Evolutionary conservation across 2,329 filamentous ascomycete species (phyloP).

Genomic region (Sporothrix dimorphospora): DNA sequence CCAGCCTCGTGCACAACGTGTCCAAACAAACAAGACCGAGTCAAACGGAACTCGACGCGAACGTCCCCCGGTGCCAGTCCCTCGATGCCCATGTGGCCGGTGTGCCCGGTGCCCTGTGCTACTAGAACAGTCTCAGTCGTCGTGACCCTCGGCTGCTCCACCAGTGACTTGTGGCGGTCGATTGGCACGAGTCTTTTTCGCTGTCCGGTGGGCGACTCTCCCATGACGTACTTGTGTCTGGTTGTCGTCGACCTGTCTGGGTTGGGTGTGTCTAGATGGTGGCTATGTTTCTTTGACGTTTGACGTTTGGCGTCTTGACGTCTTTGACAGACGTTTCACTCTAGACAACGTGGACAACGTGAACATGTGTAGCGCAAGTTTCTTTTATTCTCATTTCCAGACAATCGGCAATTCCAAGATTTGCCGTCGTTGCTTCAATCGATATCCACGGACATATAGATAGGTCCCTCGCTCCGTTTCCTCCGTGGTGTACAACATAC

Average conservation of each 20-base stretch:
- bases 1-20: not conserved
- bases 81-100: not conserved
- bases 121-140: not conserved
- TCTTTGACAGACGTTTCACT: not conserved
- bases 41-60: conserved; percentile 11
- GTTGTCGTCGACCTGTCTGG: not conserved
- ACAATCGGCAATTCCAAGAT: not conserved
- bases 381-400: not conserved
- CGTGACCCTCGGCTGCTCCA: not conserved
- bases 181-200: not conserved
- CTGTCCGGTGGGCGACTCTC: not conserved
- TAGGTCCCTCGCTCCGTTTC: not conserved
- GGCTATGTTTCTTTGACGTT: not conserved
- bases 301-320: not conserved
- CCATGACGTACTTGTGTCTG: not conserved
- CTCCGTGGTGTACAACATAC: not conserved
- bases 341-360: not conserved
- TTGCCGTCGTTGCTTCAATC: not conserved
- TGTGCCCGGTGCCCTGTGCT: not conserved
- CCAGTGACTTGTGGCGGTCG: not conserved
- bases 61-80: not conserved
- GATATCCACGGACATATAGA: not conserved
- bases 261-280: not conserved
- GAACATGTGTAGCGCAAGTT: not conserved
- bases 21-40: not conserved